phyloP scores from a whole-genome alignment of 2,329 filamentous ascomycete genomes.

The Colletotrichum ledebouriae region DNA sequence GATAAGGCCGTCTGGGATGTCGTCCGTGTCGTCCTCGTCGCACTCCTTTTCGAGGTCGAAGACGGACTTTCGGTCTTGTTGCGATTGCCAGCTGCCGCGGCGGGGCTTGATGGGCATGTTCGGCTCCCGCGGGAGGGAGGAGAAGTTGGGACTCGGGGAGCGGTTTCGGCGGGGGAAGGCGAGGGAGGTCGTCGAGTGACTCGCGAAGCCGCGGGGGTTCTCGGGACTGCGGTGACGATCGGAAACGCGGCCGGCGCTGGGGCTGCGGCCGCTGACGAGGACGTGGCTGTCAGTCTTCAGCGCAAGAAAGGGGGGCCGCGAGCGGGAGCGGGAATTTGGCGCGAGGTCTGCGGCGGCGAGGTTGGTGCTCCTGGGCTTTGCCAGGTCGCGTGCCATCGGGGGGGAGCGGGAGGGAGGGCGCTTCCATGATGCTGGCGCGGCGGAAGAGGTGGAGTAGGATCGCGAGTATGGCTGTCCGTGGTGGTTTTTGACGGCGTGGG shows the following conservation, averaged over 20 bases:
- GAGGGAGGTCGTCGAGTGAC: constrained; percentile 57
- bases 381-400: constrained; percentile 49
- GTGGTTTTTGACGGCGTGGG: constrained; percentile 46
- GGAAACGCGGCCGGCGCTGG: constrained; percentile 57
- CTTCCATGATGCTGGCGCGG: constrained; percentile 21
- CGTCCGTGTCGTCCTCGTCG: constrained; percentile 81
- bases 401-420: constrained; percentile 42
- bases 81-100: constrained; percentile 80
- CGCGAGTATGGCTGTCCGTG: constrained; percentile 39
- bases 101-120: constrained; percentile 57
- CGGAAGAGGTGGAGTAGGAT: constrained; percentile 32
- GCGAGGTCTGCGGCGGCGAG: constrained; percentile 17
- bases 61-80: constrained; percentile 73
- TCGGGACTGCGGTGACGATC: constrained; percentile 43
- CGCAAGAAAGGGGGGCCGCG: constrained; percentile 60
- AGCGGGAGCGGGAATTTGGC: constrained; percentile 38
- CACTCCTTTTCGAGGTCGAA: constrained; percentile 82
- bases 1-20: constrained; percentile 83
- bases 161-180: constrained; percentile 57
- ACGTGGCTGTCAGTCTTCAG: constrained; percentile 58
- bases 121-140: constrained; percentile 60
- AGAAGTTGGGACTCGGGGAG: constrained; percentile 65
- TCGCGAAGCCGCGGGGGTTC: constrained; percentile 49
- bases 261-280: constrained; percentile 63
- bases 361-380: constrained; percentile 42